Evolutionary conservation across 208 protist species (phyloP), one percentile per base, ranked within the genome.

Genomic region (Leishmania lainsoni): DNA sequence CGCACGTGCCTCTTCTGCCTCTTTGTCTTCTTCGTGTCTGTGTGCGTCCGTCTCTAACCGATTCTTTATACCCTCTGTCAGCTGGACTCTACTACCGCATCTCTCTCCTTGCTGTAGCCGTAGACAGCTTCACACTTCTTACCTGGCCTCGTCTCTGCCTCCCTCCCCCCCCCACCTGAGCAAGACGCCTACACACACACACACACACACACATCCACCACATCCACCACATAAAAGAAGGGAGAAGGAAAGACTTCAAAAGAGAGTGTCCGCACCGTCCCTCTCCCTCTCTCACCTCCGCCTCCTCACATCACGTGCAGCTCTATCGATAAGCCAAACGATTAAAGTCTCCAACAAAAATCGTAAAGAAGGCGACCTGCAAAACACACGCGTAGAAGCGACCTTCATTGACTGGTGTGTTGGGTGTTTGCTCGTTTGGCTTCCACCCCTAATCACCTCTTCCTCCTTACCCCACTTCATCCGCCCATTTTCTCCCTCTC

Each of bases 391-490:
- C 63, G 20, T 80, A 76, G 16, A 68, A 75, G 42, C 77, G 48
- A 42, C 9, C 69, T 68, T 59, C 20, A 65, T 59, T 78, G 65
- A 32, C 42, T 75, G 72, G 66, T 76, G 73, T 45, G 42, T 45
- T 45, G 42, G 42, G 42, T 45, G 42, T 45, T 45, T 45, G 42
- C 42, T 45, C 5, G 42, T 45, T 45, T 45, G 42, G 42, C 42
- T 45, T 45, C 42, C 42, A 45, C 42, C 42, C 42, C 42, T 45
- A 45, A 45, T 45, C 42, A 45, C 42, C 42, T 45, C 42, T 3
- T 45, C 42, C 42, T 45, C 42, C 42, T 45, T 3, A 45, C 42
- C 5, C 42, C 42, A 45, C 42, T 45, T 45, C 5, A 45, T 45
- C 42, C 42, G 42, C 42, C 42, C 42, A 45, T 45, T 45, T 45